Evolutionary conservation across 2,329 filamentous ascomycete genomes (phyloP).

Genomic region (Colletotrichum sp.): DNA sequence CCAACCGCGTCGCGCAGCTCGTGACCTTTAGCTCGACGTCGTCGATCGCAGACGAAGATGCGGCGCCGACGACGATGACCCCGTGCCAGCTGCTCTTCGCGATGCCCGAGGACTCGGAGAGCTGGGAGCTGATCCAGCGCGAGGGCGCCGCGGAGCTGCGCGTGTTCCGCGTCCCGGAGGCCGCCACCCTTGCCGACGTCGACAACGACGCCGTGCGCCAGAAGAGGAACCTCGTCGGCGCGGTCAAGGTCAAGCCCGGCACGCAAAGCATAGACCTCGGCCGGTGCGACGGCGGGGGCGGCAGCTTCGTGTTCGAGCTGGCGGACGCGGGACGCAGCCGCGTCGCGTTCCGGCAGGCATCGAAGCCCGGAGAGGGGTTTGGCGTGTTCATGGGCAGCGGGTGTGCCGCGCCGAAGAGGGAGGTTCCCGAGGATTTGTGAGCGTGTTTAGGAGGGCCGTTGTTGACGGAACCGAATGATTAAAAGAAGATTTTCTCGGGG

Average conservation of each 20-base stretch:
- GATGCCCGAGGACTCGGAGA: constrained; percentile 21
- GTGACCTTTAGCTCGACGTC: constrained; percentile 10
- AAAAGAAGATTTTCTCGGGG: background rate
- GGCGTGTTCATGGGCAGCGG: constrained; percentile 11
- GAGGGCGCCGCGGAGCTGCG: constrained; percentile 11
- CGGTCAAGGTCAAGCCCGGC: constrained; percentile 8
- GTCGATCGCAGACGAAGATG: background rate
- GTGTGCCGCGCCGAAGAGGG: background rate
- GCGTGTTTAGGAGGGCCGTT: background rate
- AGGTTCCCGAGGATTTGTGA: constrained; percentile 9
- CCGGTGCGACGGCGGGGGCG: background rate
- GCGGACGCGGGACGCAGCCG: constrained; percentile 11
- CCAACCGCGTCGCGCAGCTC: constrained; percentile 18
- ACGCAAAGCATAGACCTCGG: constrained; percentile 14
- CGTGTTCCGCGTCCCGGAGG: constrained; percentile 2
- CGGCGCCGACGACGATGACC: background rate
- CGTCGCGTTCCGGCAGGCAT: constrained; percentile 19
- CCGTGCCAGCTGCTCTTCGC: constrained; percentile 11
- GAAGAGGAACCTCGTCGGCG: constrained; percentile 1
- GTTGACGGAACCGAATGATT: background rate
- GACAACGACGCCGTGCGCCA: background rate
- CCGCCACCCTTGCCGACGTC: background rate
- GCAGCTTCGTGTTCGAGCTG: constrained; percentile 19
- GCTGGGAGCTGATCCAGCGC: constrained; percentile 22
- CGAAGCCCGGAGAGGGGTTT: constrained; percentile 3